Percentiles rank a stretch among this genome's conserved stretches.
Conservation (phyloP, 2,329 filamentous ascomycete species). For the Juglanconis sp. region DNA sequence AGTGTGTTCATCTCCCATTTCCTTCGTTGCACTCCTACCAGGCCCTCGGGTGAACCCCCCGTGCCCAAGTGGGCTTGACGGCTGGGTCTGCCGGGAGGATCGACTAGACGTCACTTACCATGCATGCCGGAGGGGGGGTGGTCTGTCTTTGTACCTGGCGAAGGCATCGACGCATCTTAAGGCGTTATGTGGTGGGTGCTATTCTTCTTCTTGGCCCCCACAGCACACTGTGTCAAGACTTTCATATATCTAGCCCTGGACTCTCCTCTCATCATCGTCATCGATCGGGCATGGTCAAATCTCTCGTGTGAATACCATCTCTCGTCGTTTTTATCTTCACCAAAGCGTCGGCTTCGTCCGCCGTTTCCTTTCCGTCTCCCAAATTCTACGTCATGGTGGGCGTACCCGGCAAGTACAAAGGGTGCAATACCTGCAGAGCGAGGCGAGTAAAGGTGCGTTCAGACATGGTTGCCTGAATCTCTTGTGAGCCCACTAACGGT, state of each 20-base stretch:
- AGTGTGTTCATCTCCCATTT: neutral
- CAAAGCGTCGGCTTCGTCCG: too few relatives aligned
- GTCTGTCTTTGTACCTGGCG: neutral
- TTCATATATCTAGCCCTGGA: slow-evolving; percentile 2
- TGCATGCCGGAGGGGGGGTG: neutral
- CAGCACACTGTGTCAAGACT: neutral
- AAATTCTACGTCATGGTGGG: slow-evolving; percentile 47
- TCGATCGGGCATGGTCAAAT: neutral
- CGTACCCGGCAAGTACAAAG: slow-evolving; percentile 62
- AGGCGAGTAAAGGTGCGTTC: slow-evolving; percentile 54
- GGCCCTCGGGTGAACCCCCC: neutral
- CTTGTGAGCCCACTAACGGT: neutral
- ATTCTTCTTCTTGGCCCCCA: slow-evolving; percentile 2
- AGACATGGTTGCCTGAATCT: neutral
- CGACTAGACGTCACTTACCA: neutral
- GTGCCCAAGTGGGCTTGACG: neutral
- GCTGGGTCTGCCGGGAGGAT: neutral
- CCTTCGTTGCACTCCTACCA: neutral
- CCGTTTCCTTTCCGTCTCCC: neutral
- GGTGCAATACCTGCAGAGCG: slow-evolving; percentile 59
- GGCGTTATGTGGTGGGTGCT: neutral
- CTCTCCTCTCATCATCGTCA: neutral
- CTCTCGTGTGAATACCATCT: neutral
- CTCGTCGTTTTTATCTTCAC: neutral
- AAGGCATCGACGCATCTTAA: neutral